Percentiles rank a stretch among this genome's conserved stretches.
Evolutionary conservation across 768 basidiomycete species (phyloP).

Genomic region (Pulveroboletus sp.): DNA sequence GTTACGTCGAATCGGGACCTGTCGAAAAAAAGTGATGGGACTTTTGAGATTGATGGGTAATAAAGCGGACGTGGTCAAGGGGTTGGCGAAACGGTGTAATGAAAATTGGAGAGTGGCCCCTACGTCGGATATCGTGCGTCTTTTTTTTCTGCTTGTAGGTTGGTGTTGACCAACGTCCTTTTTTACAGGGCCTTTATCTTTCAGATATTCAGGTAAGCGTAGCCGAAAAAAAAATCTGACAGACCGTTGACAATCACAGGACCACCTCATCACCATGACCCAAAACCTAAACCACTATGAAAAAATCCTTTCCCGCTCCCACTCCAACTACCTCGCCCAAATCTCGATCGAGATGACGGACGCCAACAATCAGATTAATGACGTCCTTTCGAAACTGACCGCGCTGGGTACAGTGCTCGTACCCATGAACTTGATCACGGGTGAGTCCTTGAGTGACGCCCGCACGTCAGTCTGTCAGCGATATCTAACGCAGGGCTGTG

Average conservation of each 20-base stretch:
- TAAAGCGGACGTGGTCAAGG: constrained; percentile 99
- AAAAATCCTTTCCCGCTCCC: constrained; percentile 97
- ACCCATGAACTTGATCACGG: constrained; percentile 96
- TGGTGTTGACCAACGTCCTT: neutral
- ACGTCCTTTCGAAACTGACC: constrained; percentile 94
- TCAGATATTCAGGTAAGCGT: constrained; percentile 86
- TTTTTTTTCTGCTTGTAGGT: neutral
- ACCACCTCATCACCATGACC: constrained; percentile 99
- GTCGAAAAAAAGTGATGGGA: constrained; percentile 99
- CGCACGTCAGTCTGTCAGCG: constrained; percentile 18
- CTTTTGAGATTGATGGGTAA: constrained; percentile 95
- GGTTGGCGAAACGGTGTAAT: constrained; percentile 95
- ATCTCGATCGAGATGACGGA: constrained; percentile 99
- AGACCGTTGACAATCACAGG: constrained; percentile 37
- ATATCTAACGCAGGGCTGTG: too few relatives aligned
- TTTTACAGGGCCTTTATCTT: constrained; percentile 78
- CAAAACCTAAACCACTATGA: constrained; percentile 99
- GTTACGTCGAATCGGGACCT: constrained; percentile 94
- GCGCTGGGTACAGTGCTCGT: constrained; percentile 97
- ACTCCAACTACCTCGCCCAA: constrained; percentile 98
- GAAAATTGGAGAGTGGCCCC: constrained; percentile 99
- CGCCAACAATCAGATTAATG: constrained; percentile 99
- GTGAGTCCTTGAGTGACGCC: constrained; percentile 34
- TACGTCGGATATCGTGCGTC: constrained; percentile 88
- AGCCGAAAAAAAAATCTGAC: neutral